Conservation (phyloP, 768 basidiomycete species). For the Polyporus arcularius region DNA sequence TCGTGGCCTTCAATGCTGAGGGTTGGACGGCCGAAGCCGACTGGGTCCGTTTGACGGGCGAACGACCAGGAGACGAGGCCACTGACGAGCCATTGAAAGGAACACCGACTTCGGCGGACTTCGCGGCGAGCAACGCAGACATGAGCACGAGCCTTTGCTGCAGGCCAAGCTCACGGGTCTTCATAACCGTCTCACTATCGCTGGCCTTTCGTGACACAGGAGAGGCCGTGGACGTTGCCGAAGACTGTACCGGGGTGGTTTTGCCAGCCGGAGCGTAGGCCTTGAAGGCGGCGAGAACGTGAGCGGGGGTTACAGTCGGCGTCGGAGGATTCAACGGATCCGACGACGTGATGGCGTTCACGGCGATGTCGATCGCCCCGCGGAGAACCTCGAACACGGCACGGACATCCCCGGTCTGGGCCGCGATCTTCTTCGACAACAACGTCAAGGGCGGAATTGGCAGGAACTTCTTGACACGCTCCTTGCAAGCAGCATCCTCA, state of each 20-base stretch:
- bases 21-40: conserved; percentile 34
- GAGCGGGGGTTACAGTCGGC: conserved; percentile 57
- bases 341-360: conserved; percentile 23
- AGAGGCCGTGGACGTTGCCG: conserved; percentile 37
- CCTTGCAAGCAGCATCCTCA: conserved; percentile 5
- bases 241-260: conserved; percentile 24
- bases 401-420: conserved; percentile 82
- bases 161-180: conserved; percentile 68
- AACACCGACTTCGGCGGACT: conserved; percentile 60
- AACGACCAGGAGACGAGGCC: conserved; percentile 26
- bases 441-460: conserved; percentile 65
- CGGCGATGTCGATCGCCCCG: conserved; percentile 73
- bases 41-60: conserved; percentile 55
- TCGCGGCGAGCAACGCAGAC: conserved; percentile 61
- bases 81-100: conserved; percentile 46
- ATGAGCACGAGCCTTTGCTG: conserved; percentile 75
- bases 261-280: conserved; percentile 47
- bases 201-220: conserved; percentile 19
- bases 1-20: conserved; percentile 28
- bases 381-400: conserved; percentile 79
- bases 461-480: conserved; percentile 52
- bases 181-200: conserved; percentile 61
- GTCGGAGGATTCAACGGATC: conserved; percentile 31
- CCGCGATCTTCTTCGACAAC: conserved; percentile 78
- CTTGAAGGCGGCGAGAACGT: conserved; percentile 76